A percentile compares a stretch with the other conserved stretches of the same genome.
These are phyloP conservation scores for Arthrobotrys pseudoclavata DNA, from an alignment of 2,329 filamentous ascomycete species.

Conservation along the genomic window DNA sequence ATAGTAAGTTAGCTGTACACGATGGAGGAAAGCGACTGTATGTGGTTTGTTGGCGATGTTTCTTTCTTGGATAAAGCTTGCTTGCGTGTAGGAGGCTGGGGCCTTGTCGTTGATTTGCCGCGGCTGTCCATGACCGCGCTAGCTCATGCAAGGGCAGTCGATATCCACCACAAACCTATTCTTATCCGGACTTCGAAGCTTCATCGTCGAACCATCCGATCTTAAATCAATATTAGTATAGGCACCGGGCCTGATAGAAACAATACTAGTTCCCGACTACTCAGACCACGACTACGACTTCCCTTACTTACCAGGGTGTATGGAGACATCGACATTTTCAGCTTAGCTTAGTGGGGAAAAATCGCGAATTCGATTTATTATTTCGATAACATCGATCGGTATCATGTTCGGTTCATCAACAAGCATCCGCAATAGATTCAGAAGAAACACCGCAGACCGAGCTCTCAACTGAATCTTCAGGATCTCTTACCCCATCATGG, in stretches of 20 bases:
- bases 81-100: conserved; percentile 37
- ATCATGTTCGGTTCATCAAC: conserved; percentile 41
- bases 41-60: not conserved
- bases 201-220: conserved; percentile 1
- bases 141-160: conserved; percentile 53
- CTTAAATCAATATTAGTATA: not conserved
- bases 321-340: conserved; percentile 5
- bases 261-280: not conserved
- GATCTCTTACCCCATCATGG: not conserved
- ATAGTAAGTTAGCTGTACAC: not conserved
- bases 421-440: not conserved
- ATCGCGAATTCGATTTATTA: not conserved
- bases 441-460: conserved; percentile 8
- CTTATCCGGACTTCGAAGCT: conserved; percentile 11
- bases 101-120: conserved; percentile 47
- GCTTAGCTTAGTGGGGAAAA: conserved; percentile 16
- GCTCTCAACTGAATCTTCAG: conserved; percentile 8
- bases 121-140: conserved; percentile 52
- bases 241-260: conserved; percentile 7
- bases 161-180: conserved; percentile 24
- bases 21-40: not conserved
- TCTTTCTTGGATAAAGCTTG: not conserved
- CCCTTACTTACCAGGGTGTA: not conserved
- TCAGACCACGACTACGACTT: not conserved
- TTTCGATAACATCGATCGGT: not conserved